Percentiles rank a stretch among this genome's conserved stretches.
Evolutionary conservation across 768 basidiomycete species (phyloP).

Genomic region (Amanita fuliginea): DNA sequence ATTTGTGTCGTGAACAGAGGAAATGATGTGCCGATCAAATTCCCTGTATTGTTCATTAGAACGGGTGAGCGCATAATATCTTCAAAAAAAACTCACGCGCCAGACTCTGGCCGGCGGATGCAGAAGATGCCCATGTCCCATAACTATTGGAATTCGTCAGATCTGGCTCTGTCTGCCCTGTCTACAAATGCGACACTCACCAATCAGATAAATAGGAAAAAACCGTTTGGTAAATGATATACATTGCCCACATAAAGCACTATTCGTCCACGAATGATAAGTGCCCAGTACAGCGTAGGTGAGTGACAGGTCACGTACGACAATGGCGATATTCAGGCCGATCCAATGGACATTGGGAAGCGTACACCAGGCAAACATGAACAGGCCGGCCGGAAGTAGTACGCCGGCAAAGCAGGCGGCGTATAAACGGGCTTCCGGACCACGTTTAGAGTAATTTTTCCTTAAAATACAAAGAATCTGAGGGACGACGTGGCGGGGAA

Average conservation of each 20-base stretch:
- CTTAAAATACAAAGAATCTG: slow-evolving; percentile 12
- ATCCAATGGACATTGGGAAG: slow-evolving; percentile 49
- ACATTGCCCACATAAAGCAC: slow-evolving; percentile 40
- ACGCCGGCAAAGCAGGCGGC: slow-evolving; percentile 42
- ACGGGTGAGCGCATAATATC: not conserved
- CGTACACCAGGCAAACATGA: slow-evolving; percentile 66
- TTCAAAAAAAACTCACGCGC: slow-evolving; percentile 28
- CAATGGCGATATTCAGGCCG: slow-evolving; percentile 42
- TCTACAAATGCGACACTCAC: slow-evolving; percentile 19
- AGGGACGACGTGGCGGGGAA: not conserved
- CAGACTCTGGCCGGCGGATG: slow-evolving; percentile 57
- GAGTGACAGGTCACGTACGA: slow-evolving; percentile 13
- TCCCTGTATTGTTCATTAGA: slow-evolving; percentile 21
- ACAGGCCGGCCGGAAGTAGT: slow-evolving; percentile 48
- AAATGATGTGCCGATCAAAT: slow-evolving; percentile 39
- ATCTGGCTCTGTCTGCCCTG: not conserved
- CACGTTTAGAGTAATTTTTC: slow-evolving; percentile 20
- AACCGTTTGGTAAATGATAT: slow-evolving; percentile 45
- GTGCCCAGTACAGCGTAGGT: not conserved
- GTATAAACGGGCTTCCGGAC: slow-evolving; percentile 52
- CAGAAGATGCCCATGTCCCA: slow-evolving; percentile 56
- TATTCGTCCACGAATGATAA: slow-evolving; percentile 10
- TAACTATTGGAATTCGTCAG: slow-evolving; percentile 21
- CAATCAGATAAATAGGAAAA: slow-evolving; percentile 59
- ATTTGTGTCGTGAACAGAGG: slow-evolving; percentile 54